These are phyloP conservation scores for Teratosphaeria zuluensis DNA, from an alignment of 2,329 filamentous ascomycete species.

Conservation along the genomic window DNA sequence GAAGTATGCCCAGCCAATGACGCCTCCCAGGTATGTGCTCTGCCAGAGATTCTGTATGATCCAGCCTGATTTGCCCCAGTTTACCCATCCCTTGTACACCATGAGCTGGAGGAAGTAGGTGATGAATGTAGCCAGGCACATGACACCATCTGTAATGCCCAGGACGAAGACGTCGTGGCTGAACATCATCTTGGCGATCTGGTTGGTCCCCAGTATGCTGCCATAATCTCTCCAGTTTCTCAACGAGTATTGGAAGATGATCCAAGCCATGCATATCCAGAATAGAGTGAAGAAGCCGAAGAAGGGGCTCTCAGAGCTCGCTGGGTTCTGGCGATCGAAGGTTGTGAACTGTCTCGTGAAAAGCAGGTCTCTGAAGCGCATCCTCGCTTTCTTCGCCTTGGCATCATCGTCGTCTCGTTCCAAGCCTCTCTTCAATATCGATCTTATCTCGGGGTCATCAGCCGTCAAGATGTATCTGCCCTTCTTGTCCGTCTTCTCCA, in stretches of 20 bases:
- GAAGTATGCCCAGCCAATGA: slow-evolving; percentile 57
- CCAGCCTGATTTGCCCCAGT: slow-evolving; percentile 63
- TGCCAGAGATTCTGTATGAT: slow-evolving; percentile 70
- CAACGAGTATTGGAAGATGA: slow-evolving; percentile 56
- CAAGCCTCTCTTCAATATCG: slow-evolving; percentile 35
- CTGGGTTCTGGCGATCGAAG: slow-evolving; percentile 63
- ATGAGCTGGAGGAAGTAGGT: slow-evolving; percentile 56
- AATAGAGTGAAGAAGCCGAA: slow-evolving; percentile 73
- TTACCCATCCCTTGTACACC: slow-evolving; percentile 49
- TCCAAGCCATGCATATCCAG: slow-evolving; percentile 60
- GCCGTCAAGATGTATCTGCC: slow-evolving; percentile 41
- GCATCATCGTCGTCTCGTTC: slow-evolving; percentile 31
- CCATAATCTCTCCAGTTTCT: slow-evolving; percentile 62
- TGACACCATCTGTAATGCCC: slow-evolving; percentile 55
- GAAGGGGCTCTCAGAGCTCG: slow-evolving; percentile 57
- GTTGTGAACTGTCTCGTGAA: slow-evolving; percentile 63
- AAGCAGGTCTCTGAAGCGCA: slow-evolving; percentile 47
- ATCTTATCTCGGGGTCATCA: slow-evolving; percentile 40
- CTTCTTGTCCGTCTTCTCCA: slow-evolving; percentile 37
- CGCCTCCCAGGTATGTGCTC: slow-evolving; percentile 49
- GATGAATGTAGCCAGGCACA: slow-evolving; percentile 57
- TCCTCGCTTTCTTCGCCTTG: slow-evolving; percentile 27
- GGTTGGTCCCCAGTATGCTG: slow-evolving; percentile 58
- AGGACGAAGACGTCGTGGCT: slow-evolving; percentile 42
- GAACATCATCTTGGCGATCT: slow-evolving; percentile 63